Evolutionary conservation across 2,329 filamentous ascomycete species (phyloP).

Genomic region (Pestalotiopsis sp.): DNA sequence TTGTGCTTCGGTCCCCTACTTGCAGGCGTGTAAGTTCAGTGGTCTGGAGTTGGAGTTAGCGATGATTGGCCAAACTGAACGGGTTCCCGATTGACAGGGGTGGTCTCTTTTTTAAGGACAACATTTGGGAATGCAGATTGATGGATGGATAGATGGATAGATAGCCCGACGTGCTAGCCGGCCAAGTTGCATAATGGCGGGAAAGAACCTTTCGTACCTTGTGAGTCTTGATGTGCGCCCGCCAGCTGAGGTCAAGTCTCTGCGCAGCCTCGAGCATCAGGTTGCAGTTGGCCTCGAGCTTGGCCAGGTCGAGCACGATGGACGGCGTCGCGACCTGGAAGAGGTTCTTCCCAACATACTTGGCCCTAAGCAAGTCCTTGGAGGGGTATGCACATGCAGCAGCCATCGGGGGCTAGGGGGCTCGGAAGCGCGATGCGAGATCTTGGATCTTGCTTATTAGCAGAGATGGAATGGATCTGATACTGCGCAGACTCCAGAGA

Average conservation of each 20-base stretch:
- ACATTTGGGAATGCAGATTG: neutral
- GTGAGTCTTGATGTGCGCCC: conserved; percentile 83
- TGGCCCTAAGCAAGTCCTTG: conserved; percentile 38
- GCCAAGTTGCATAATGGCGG: neutral
- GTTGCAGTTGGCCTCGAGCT: conserved; percentile 68
- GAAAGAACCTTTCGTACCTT: conserved; percentile 55
- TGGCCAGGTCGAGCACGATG: conserved; percentile 68
- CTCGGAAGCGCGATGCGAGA: neutral
- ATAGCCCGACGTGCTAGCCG: neutral
- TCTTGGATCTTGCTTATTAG: neutral
- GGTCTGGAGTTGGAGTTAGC: conserved; percentile 50
- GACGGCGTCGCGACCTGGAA: conserved; percentile 66
- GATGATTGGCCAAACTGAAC: neutral
- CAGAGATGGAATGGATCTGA: neutral
- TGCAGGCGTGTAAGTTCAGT: conserved; percentile 68
- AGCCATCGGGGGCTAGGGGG: neutral
- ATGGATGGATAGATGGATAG: too few relatives aligned
- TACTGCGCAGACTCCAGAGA: neutral
- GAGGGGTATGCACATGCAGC: conserved; percentile 9
- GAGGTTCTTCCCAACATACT: conserved; percentile 63
- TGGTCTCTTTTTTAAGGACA: neutral
- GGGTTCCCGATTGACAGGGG: neutral
- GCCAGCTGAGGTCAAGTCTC: conserved; percentile 64
- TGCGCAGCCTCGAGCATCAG: conserved; percentile 69
- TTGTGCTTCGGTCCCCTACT: conserved; percentile 58